Conservation (phyloP, 2,329 filamentous ascomycete species). For the Aspergillus latus region DNA sequence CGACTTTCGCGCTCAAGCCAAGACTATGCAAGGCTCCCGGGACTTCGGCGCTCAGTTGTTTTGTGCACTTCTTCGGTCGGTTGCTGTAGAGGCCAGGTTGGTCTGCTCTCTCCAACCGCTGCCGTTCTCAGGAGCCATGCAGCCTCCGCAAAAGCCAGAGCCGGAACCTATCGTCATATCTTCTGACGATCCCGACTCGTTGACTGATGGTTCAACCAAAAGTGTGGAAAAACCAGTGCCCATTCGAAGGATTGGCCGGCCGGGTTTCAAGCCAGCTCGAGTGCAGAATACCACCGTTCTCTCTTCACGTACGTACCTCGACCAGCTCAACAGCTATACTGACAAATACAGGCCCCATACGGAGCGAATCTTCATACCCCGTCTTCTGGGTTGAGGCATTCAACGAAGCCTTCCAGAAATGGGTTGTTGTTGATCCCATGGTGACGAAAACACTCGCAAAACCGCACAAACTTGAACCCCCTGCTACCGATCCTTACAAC, state of each 20-base stretch:
- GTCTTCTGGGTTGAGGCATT: constrained; percentile 95
- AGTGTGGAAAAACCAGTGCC: constrained; percentile 20
- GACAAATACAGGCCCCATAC: constrained; percentile 35
- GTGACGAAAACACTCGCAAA: constrained; percentile 79
- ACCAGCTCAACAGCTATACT: background rate
- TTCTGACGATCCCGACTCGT: constrained; percentile 35
- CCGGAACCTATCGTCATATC: constrained; percentile 39
- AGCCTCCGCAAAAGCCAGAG: constrained; percentile 45
- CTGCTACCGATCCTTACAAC: constrained; percentile 73
- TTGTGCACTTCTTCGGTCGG: constrained; percentile 79
- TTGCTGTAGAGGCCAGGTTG: constrained; percentile 76
- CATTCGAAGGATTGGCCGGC: constrained; percentile 37
- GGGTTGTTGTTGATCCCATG: constrained; percentile 83
- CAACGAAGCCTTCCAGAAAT: constrained; percentile 82
- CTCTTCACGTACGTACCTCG: constrained; percentile 20
- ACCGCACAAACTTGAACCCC: constrained; percentile 75
- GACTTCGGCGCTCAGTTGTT: constrained; percentile 90
- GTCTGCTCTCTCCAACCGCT: constrained; percentile 89
- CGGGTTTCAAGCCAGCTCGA: constrained; percentile 31
- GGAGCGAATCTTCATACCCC: constrained; percentile 70
- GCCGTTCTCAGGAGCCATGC: constrained; percentile 58
- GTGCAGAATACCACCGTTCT: constrained; percentile 18
- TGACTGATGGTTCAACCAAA: constrained; percentile 28
- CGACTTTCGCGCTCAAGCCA: constrained; percentile 73
- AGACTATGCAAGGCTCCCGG: constrained; percentile 72